A percentile compares a stretch with the other conserved stretches of the same genome.
phyloP scores from a whole-genome alignment of 495 filamentous ascomycete species.

The Penicillium coffeae region DNA sequence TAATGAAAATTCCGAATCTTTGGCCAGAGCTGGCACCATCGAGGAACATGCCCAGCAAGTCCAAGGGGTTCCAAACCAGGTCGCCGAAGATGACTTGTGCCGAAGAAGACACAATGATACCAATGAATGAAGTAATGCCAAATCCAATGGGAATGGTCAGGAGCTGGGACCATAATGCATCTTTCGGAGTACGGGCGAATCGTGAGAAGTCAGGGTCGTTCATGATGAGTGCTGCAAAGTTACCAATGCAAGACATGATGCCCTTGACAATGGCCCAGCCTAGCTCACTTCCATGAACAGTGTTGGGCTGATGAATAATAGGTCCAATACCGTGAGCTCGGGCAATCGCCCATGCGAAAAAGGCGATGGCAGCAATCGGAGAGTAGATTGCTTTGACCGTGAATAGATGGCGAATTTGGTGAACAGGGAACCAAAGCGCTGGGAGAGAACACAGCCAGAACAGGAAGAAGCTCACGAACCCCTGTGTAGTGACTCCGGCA shows the following conservation, averaged over 20 bases:
- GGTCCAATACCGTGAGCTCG: slow-evolving; percentile 82
- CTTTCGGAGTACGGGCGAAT: slow-evolving; percentile 74
- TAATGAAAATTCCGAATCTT: slow-evolving; percentile 87
- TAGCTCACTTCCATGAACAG: slow-evolving; percentile 61
- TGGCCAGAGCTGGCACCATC: slow-evolving; percentile 67
- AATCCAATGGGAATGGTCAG: slow-evolving; percentile 85
- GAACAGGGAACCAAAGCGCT: slow-evolving; percentile 70
- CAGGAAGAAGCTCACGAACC: slow-evolving; percentile 77
- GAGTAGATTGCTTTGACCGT: slow-evolving; percentile 88
- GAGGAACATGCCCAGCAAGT: slow-evolving; percentile 70
- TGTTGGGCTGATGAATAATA: slow-evolving; percentile 69
- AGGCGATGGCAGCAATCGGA: slow-evolving; percentile 75
- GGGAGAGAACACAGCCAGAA: slow-evolving; percentile 81
- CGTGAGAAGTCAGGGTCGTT: slow-evolving; percentile 89
- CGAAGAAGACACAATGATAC: slow-evolving; percentile 88
- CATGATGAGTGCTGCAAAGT: slow-evolving; percentile 77
- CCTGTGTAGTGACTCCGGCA: slow-evolving; percentile 70
- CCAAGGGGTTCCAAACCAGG: slow-evolving; percentile 84
- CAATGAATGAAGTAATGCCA: slow-evolving; percentile 85
- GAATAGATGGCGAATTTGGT: slow-evolving; percentile 73
- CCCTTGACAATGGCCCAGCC: slow-evolving; percentile 80
- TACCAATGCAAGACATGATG: slow-evolving; percentile 86
- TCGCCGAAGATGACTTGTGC: slow-evolving; percentile 72
- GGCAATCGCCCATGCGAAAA: slow-evolving; percentile 87
- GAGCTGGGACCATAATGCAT: slow-evolving; percentile 86